Percentiles rank a stretch among this genome's conserved stretches.
phyloP scores from a whole-genome alignment of 352 stramenopile genomes.

The Poterioochromonas sp. region DNA sequence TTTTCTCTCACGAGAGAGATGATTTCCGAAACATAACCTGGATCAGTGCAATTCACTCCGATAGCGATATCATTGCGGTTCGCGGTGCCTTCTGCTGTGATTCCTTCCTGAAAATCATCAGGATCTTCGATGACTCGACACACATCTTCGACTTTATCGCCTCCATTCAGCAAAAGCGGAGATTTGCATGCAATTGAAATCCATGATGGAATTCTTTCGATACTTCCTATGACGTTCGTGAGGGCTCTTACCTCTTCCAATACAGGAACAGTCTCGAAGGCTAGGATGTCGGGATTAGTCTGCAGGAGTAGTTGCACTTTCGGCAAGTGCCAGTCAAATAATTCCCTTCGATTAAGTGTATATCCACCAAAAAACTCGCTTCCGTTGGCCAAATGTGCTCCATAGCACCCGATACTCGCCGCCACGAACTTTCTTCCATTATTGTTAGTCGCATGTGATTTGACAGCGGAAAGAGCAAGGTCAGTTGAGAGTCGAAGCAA shows the following conservation, averaged over 20 bases:
- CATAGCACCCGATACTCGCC: neutral
- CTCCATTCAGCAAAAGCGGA: neutral
- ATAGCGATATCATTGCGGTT: neutral
- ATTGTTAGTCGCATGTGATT: too few relatives aligned
- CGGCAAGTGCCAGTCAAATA: neutral
- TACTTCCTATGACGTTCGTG: neutral
- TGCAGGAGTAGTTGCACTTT: neutral
- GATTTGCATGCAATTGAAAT: neutral
- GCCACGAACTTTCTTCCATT: neutral
- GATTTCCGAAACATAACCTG: neutral
- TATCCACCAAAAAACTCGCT: neutral
- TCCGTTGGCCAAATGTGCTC: conserved; percentile 3
- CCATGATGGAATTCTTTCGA: neutral
- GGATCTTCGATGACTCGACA: neutral
- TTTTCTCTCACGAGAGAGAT: neutral
- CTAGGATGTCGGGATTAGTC: neutral
- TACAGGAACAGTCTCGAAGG: neutral
- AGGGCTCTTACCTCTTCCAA: neutral
- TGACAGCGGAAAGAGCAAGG: neutral
- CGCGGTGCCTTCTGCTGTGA: neutral
- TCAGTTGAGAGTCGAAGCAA: neutral
- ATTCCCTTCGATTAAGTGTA: neutral
- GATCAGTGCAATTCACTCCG: conserved; percentile 11
- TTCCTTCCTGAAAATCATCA: neutral
- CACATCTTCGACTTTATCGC: neutral